phyloP scores from a whole-genome alignment of 768 basidiomycete species.

The Xerocomellus amylosporus region DNA sequence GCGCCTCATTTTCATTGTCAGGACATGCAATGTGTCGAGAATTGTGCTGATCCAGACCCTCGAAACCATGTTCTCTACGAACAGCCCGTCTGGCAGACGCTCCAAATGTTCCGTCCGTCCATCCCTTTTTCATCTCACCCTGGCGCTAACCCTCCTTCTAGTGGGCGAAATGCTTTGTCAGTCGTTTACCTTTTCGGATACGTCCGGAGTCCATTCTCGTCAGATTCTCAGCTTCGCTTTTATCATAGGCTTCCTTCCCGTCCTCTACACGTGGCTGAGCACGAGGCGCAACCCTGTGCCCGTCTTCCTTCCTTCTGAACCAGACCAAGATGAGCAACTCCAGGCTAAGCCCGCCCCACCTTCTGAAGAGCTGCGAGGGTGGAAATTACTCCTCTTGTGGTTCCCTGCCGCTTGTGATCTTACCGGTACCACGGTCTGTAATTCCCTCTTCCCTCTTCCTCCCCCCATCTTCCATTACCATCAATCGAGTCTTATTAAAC shows the following conservation, averaged over 20 bases:
- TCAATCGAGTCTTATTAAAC: constrained; percentile 4
- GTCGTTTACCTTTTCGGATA: constrained; percentile 33
- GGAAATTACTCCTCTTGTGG: constrained; percentile 76
- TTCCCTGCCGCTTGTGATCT: constrained; percentile 88
- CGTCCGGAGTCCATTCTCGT: constrained; percentile 9
- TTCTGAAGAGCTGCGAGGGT: constrained; percentile 55
- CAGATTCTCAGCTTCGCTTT: constrained; percentile 19
- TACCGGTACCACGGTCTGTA: constrained; percentile 81
- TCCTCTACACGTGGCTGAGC: constrained; percentile 66
- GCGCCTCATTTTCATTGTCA: constrained; percentile 26
- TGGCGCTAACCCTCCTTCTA: constrained; percentile 42
- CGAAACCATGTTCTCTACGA: constrained; percentile 72
- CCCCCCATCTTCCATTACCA: constrained; percentile 7
- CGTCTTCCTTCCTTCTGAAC: constrained; percentile 55
- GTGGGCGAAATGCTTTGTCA: constrained; percentile 94
- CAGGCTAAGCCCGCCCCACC: constrained; percentile 33
- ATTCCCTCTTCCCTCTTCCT: constrained; percentile 13
- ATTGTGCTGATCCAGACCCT: constrained; percentile 70
- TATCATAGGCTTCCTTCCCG: constrained; percentile 74
- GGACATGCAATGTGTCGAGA: constrained; percentile 99
- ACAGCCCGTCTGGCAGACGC: constrained; percentile 91
- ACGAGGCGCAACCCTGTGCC: constrained; percentile 44
- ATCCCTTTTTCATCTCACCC: constrained; percentile 13
- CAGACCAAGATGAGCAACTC: constrained; percentile 41
- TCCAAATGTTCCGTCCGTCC: constrained; percentile 83